Evolutionary conservation across 345 rosid species (phyloP).

Genomic region (Salix udensis): DNA sequence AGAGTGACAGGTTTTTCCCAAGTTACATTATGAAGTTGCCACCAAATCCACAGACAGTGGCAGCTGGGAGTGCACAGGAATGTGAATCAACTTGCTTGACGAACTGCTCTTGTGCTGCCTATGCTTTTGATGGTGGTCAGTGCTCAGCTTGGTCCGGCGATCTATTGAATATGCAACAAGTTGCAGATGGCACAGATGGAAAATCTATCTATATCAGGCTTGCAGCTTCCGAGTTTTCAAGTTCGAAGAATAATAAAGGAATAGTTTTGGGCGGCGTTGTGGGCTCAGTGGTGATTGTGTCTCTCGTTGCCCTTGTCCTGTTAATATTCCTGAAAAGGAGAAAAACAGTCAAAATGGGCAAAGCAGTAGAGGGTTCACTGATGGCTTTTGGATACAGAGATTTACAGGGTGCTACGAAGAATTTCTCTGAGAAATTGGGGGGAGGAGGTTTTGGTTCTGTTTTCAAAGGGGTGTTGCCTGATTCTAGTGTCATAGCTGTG

Average conservation of each 20-base stretch:
- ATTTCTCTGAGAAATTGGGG: conserved; percentile 69
- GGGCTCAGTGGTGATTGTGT: conserved; percentile 30
- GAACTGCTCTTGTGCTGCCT: conserved; percentile 67
- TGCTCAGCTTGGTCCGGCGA: conserved; percentile 56
- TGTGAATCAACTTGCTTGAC: conserved; percentile 46
- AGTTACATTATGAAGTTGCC: conserved; percentile 25
- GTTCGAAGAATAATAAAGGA: conserved; percentile 30
- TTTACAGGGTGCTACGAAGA: conserved; percentile 61
- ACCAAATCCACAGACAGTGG: conserved; percentile 5
- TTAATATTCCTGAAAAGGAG: conserved; percentile 34
- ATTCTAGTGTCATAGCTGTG: conserved; percentile 64
- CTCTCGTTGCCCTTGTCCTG: conserved; percentile 27
- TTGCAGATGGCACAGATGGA: conserved; percentile 28
- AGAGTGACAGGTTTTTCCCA: conserved; percentile 30
- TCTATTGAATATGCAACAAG: conserved; percentile 44
- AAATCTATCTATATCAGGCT: conserved; percentile 45
- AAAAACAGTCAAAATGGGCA: conserved; percentile 22
- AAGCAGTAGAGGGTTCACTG: conserved; percentile 56
- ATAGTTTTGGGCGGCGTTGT: conserved; percentile 36
- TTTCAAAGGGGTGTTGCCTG: conserved; percentile 64
- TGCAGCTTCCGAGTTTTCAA: conserved; percentile 60
- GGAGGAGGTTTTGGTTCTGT: conserved; percentile 93
- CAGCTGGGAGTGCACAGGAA: conserved; percentile 19
- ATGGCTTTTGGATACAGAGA: conserved; percentile 62
- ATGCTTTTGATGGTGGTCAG: conserved; percentile 35